Evolutionary conservation across 441 rosid species (phyloP).

Genomic region (Gossypium lobatum): DNA sequence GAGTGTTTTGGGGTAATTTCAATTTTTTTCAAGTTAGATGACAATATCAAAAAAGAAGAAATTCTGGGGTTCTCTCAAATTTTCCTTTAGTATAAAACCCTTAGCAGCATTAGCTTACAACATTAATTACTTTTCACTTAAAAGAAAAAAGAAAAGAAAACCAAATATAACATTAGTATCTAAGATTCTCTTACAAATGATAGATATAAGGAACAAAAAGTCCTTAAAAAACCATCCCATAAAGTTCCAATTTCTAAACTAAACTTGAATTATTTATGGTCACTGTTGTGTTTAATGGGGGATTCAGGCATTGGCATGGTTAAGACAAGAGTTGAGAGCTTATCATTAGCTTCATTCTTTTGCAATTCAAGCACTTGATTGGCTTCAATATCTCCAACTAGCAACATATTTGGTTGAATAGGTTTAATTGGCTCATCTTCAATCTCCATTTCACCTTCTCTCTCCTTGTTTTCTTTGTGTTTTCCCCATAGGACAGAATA

Average conservation of each 20-base stretch:
- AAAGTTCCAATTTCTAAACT: background rate
- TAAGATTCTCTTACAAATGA: background rate
- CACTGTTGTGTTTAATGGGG: constrained; percentile 19
- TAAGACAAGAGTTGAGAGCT: constrained; percentile 21
- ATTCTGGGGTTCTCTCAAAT: constrained; percentile 1
- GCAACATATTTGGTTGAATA: constrained; percentile 16
- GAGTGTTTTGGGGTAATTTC: too few relatives aligned
- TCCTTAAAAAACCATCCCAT: constrained; percentile 7
- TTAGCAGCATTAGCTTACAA: background rate
- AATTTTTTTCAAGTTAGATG: background rate
- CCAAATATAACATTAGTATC: background rate
- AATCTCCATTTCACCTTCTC: constrained; percentile 21
- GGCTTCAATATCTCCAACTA: constrained; percentile 39
- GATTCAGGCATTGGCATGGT: constrained; percentile 24
- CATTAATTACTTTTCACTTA: background rate
- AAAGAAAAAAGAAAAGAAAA: background rate
- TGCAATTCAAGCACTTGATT: constrained; percentile 24
- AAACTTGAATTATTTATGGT: constrained; percentile 11
- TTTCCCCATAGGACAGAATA: constrained; percentile 80
- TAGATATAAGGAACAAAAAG: constrained; percentile 4
- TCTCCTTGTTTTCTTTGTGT: constrained; percentile 44
- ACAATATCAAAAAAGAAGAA: background rate
- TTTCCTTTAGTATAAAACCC: background rate
- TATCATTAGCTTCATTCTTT: constrained; percentile 30
- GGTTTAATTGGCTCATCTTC: constrained; percentile 36